Evolutionary conservation across 208 protist species (phyloP).

Genomic region (Wallacemonas sp.): DNA sequence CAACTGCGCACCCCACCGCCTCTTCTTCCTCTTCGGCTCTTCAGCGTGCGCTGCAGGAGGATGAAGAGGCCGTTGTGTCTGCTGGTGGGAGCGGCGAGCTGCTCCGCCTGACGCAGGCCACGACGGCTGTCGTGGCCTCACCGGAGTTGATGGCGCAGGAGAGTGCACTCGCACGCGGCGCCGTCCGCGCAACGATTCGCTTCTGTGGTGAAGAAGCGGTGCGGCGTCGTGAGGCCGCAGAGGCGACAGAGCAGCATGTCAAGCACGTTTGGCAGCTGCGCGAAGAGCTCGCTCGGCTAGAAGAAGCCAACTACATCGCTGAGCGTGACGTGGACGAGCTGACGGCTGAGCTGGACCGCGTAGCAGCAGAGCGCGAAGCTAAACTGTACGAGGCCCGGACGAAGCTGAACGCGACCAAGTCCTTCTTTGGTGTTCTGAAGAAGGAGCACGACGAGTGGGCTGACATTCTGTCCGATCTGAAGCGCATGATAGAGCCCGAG

Average conservation of each 20-base stretch:
- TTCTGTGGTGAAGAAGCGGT: conserved; percentile 18
- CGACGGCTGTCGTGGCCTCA: not conserved
- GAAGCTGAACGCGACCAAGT: conserved; percentile 31
- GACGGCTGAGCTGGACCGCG: conserved; percentile 19
- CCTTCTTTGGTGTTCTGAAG: conserved; percentile 37
- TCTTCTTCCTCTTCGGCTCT: too few relatives aligned
- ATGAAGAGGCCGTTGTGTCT: not conserved
- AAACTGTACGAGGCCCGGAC: conserved; percentile 38
- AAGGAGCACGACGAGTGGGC: conserved; percentile 63
- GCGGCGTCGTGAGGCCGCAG: conserved; percentile 10
- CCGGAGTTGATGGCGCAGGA: not conserved
- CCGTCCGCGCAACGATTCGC: not conserved
- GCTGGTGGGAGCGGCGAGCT: not conserved
- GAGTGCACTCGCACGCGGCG: not conserved
- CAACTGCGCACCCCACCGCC: too few relatives aligned
- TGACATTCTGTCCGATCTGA: conserved; percentile 43
- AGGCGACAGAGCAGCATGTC: conserved; percentile 17
- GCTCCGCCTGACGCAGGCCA: conserved; percentile 4
- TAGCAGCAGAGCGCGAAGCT: conserved; percentile 18
- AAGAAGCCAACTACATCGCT: conserved; percentile 39
- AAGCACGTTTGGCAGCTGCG: conserved; percentile 45
- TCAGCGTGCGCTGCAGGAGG: not conserved
- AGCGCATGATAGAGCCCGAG: conserved; percentile 23
- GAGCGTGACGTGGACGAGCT: conserved; percentile 26
- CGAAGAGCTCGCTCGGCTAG: conserved; percentile 45